Base-by-base conservation (phyloP, 192 early-diverging fungal species). In the Backusella tuberculispora region DNA sequence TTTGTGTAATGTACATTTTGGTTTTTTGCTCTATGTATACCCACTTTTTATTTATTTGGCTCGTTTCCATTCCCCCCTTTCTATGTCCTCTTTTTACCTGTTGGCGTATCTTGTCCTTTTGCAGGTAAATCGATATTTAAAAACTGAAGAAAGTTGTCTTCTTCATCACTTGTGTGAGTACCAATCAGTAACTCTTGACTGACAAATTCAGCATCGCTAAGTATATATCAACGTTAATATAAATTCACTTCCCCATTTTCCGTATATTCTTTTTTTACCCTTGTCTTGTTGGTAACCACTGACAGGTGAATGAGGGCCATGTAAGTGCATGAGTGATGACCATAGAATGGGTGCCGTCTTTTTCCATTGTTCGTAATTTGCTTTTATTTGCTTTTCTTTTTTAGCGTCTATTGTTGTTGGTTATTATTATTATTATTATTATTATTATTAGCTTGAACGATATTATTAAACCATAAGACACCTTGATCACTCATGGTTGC, bases 351-450 rank as follows among this genome's bases (percentile, higher is more conserved):
- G 97, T 15, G 92, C 93, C 85, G 98, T 98, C 86, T 97, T 98
- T 79, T 99, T 99, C 98, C 98, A 99, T 75, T 95, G 92, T 83
- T 97, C 95, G 86, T 98, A 97, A 78, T 98, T 95, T 84, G 97
- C 95, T 76, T 96, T 95, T 50, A 97, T 94, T 45, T 93, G 85
- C 74, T 95, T 96, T 76, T n/a, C n/a, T n/a, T 96, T 92, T 19
- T 75, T 37, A 26, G 19, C 69, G 1, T 38, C 26, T 29, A n/a
- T n/a, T n/a, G n/a, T n/a, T n/a, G n/a, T n/a, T n/a, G n/a, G n/a
- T n/a, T n/a, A n/a, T n/a, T n/a, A n/a, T n/a, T n/a, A n/a, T n/a
- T n/a, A n/a, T n/a, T n/a, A n/a, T n/a, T n/a, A n/a, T n/a, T n/a
- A n/a, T n/a, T n/a, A n/a, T n/a, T n/a, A n/a, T n/a, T n/a, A n/a